A percentile compares a stretch with the other conserved stretches of the same genome.
Evolutionary conservation across 306 rosid genomes (phyloP).

Genomic region (Prunus fruticosa): DNA sequence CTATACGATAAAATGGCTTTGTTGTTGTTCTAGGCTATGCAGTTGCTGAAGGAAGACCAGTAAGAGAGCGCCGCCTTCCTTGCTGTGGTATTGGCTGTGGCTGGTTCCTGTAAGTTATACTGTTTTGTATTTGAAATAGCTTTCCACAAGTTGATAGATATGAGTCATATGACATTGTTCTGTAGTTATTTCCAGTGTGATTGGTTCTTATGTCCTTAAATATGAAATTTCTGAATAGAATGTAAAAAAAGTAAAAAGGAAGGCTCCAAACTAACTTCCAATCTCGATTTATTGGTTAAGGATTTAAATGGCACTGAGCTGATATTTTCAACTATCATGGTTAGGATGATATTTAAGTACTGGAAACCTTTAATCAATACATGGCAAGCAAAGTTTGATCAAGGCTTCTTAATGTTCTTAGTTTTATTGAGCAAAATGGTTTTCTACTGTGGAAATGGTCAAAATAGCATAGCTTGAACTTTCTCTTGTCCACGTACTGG

Average conservation of each 20-base stretch:
- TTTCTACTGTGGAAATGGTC: not conserved
- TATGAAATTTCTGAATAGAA: not conserved
- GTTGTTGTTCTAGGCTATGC: conserved; percentile 55
- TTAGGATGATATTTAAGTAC: not conserved
- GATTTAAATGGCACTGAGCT: not conserved
- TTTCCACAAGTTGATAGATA: not conserved
- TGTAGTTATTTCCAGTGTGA: not conserved
- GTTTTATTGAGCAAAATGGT: not conserved
- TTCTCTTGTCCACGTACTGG: not conserved
- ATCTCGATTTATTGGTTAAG: not conserved
- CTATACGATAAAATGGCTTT: not conserved
- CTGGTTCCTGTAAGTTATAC: conserved; percentile 80
- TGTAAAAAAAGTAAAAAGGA: not conserved
- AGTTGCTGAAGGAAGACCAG: conserved; percentile 85
- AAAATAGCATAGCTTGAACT: not conserved
- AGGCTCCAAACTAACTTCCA: not conserved
- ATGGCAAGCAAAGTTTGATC: not conserved
- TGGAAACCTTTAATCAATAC: not conserved
- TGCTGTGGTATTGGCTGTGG: conserved; percentile 90
- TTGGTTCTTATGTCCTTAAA: not conserved
- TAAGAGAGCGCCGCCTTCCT: conserved; percentile 76
- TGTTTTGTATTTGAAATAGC: not conserved
- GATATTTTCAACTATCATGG: not conserved
- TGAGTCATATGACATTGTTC: not conserved
- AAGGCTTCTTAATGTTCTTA: not conserved